A percentile compares a stretch with the other conserved stretches of the same genome.
These are phyloP conservation scores for Neurospora sp. DNA, from an alignment of 495 filamentous ascomycete species.

Conservation along the genomic window DNA sequence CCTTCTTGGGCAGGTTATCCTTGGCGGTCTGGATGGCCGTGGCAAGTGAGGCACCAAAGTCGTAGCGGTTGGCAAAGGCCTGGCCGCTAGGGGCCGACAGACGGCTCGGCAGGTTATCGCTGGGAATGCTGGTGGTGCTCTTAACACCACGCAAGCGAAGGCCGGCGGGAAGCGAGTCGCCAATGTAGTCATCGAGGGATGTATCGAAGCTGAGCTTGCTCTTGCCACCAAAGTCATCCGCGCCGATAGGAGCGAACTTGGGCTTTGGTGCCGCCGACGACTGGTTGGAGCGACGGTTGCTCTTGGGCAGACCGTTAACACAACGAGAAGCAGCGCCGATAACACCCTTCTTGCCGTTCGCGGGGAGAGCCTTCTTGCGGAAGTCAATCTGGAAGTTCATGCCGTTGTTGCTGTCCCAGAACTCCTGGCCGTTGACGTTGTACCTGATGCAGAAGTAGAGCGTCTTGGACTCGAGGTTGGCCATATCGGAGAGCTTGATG, in stretches of 20 bases:
- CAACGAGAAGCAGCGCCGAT: conserved; percentile 46
- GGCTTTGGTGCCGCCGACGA: conserved; percentile 37
- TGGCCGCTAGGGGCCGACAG: conserved; percentile 54
- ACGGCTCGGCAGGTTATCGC: conserved; percentile 37
- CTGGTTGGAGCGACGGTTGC: conserved; percentile 48
- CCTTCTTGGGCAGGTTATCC: conserved; percentile 37
- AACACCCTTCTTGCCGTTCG: conserved; percentile 43
- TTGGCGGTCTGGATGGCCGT: conserved; percentile 69
- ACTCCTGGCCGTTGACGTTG: conserved; percentile 71
- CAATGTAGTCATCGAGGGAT: conserved; percentile 44
- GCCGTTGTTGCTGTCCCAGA: conserved; percentile 86
- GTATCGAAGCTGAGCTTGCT: conserved; percentile 48
- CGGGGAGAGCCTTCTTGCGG: conserved; percentile 56
- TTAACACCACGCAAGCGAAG: conserved; percentile 44
- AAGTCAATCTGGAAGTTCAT: conserved; percentile 93
- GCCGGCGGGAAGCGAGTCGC: conserved; percentile 29
- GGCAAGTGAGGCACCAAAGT: conserved; percentile 79
- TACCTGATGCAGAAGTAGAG: conserved; percentile 90
- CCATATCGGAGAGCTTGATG: conserved; percentile 84
- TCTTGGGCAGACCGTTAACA: conserved; percentile 59
- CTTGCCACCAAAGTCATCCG: conserved; percentile 60
- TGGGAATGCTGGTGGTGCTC: conserved; percentile 35
- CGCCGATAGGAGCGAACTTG: conserved; percentile 50
- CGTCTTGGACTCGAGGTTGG: conserved; percentile 82
- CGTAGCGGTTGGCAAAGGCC: conserved; percentile 84